phyloP scores from a whole-genome alignment of 2,329 filamentous ascomycete species.

The Diplodia corticola region DNA sequence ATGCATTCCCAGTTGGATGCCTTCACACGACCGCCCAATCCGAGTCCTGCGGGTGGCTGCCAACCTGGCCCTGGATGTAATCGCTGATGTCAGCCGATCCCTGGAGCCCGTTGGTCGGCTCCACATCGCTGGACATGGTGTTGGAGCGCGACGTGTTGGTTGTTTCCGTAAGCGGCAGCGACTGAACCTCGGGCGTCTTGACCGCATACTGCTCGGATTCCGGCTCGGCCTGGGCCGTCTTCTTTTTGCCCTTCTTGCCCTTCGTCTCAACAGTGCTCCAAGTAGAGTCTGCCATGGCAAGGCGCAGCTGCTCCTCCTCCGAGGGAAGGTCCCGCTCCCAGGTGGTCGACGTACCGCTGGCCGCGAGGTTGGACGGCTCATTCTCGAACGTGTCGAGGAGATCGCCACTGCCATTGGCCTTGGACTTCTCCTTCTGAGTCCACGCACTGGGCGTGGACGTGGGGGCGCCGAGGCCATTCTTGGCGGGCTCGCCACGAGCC shows the following conservation, averaged over 20 bases:
- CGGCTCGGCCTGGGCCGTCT: slow-evolving; percentile 37
- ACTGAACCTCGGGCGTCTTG: slow-evolving; percentile 37
- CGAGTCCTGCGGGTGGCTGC: slow-evolving; percentile 38
- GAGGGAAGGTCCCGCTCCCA: slow-evolving; percentile 53
- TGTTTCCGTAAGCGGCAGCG: slow-evolving; percentile 39
- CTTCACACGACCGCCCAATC: slow-evolving; percentile 44
- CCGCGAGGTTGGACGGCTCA: slow-evolving; percentile 39
- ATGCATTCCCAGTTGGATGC: neutral
- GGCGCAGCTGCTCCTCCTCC: slow-evolving; percentile 62
- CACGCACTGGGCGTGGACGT: slow-evolving; percentile 57
- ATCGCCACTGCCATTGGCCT: slow-evolving; percentile 29
- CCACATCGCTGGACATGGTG: slow-evolving; percentile 21
- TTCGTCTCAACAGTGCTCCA: slow-evolving; percentile 62
- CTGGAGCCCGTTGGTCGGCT: slow-evolving; percentile 8
- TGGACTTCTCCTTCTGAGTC: slow-evolving; percentile 41
- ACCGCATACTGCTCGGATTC: slow-evolving; percentile 32
- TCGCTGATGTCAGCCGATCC: slow-evolving; percentile 17
- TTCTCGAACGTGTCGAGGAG: slow-evolving; percentile 55
- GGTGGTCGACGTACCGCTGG: slow-evolving; percentile 44
- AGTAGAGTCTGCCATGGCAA: slow-evolving; percentile 53
- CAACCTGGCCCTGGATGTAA: slow-evolving; percentile 17
- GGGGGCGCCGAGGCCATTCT: slow-evolving; percentile 65
- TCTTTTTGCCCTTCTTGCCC: slow-evolving; percentile 58
- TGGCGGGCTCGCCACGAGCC: slow-evolving; percentile 77
- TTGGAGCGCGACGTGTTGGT: slow-evolving; percentile 22